Evolutionary conservation across 129 eudicot genomes (phyloP).

Genomic region (Apium graveolens): DNA sequence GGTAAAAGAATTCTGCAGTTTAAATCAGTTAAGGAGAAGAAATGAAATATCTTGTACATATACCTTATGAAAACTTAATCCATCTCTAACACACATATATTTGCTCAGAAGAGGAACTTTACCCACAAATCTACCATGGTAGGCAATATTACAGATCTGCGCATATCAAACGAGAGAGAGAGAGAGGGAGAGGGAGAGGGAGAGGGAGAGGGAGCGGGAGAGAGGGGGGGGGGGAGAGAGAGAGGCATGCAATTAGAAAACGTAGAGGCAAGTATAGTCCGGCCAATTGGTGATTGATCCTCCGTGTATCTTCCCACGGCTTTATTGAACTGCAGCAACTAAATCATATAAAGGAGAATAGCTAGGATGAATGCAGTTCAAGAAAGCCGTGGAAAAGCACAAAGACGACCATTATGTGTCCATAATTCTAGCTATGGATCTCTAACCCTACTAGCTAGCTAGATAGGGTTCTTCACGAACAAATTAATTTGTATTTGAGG

Average conservation of each 20-base stretch:
- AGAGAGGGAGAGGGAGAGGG: too few relatives aligned
- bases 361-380: constrained; percentile 59
- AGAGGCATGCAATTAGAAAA: too few relatives aligned
- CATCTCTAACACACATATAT: too few relatives aligned
- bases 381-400: constrained; percentile 99
- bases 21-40: too few relatives aligned
- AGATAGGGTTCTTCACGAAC: constrained; percentile 27
- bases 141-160: background rate
- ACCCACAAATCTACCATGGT: background rate
- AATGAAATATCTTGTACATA: too few relatives aligned
- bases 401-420: constrained; percentile 43
- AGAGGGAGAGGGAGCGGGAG: too few relatives aligned
- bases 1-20: background rate
- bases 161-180: background rate
- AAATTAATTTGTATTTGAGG: background rate
- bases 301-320: constrained; percentile 92
- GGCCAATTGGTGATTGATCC: constrained; percentile 28
- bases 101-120: background rate
- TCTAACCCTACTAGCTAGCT: constrained; percentile 18
- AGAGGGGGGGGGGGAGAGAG: too few relatives aligned
- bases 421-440: background rate
- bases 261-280: constrained; percentile 13
- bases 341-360: background rate
- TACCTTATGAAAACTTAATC: background rate
- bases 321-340: constrained; percentile 71